These are phyloP conservation scores for Escovopsis sp. DNA, from an alignment of 2,329 filamentous ascomycete species.

Conservation along the genomic window DNA sequence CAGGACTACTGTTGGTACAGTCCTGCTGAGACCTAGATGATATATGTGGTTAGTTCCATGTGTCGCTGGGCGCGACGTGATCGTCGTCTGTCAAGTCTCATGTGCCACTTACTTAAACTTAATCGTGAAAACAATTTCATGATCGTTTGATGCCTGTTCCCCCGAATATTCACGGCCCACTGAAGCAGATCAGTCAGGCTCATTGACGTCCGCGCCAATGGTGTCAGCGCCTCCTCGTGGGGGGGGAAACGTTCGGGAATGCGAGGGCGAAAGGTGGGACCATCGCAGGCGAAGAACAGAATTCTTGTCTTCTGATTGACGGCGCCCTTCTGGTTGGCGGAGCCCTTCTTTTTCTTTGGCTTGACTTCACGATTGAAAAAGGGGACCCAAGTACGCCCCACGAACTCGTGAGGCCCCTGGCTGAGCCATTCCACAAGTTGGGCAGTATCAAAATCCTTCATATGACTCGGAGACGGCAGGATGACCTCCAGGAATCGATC, in stretches of 20 bases:
- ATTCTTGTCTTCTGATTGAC: conserved; percentile 19
- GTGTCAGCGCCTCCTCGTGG: conserved; percentile 11
- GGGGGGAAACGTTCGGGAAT: conserved; percentile 9
- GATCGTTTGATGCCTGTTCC: conserved; percentile 30
- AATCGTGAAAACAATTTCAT: conserved; percentile 46
- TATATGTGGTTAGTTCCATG: conserved; percentile 1
- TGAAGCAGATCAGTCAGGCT: conserved; percentile 28
- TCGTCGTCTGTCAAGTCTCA: too few species aligned
- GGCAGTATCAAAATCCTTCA: conserved; percentile 16
- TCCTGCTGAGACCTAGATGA: conserved; percentile 34
- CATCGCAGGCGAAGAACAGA: conserved; percentile 41
- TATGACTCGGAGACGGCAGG: conserved; percentile 28
- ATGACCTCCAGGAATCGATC: conserved; percentile 44
- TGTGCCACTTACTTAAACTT: conserved; percentile 29
- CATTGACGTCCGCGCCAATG: conserved; percentile 18
- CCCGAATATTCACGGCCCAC: conserved; percentile 33
- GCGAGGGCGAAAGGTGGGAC: conserved; percentile 23
- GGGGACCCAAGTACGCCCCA: conserved; percentile 31
- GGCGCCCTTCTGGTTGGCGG: conserved; percentile 13
- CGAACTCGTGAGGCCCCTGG: conserved; percentile 23
- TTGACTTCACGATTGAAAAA: conserved; percentile 30
- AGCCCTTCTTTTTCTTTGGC: conserved; percentile 18
- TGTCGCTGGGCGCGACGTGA: too few species aligned
- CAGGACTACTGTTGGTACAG: conserved; percentile 30
- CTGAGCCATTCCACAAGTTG: conserved; percentile 18